Percentiles rank a stretch among this genome's conserved stretches.
Conservation (phyloP, 345 rosid species). For the Conringia planisiliqua region DNA sequence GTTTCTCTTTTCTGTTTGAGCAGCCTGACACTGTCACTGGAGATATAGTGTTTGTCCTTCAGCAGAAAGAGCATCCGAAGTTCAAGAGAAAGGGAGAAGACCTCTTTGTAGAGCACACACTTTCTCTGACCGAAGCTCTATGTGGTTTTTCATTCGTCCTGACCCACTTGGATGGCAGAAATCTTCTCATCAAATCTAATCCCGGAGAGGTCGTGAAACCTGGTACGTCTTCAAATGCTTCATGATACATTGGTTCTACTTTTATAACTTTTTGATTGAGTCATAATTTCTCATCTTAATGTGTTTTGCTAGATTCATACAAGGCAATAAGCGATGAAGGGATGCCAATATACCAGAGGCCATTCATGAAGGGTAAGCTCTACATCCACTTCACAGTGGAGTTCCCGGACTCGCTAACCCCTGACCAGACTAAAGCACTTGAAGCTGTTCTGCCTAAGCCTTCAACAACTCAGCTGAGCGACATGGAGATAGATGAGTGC, state of each 20-base stretch:
- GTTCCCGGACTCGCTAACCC: conserved; percentile 50
- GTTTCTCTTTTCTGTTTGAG: background rate
- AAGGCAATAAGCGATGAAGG: conserved; percentile 77
- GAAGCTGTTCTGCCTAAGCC: conserved; percentile 51
- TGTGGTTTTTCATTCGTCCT: conserved; percentile 81
- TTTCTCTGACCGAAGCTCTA: conserved; percentile 80
- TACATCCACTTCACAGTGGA: conserved; percentile 66
- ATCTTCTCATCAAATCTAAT: conserved; percentile 78
- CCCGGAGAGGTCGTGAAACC: conserved; percentile 91
- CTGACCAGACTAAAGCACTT: conserved; percentile 51
- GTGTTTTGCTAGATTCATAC: conserved; percentile 43
- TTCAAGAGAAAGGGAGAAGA: conserved; percentile 88
- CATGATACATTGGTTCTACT: background rate
- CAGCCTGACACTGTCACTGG: conserved; percentile 92
- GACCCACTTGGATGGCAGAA: conserved; percentile 76
- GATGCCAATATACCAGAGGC: conserved; percentile 66
- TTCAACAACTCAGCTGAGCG: conserved; percentile 42
- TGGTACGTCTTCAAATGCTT: conserved; percentile 39
- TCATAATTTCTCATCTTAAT: background rate
- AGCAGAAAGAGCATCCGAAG: conserved; percentile 83
- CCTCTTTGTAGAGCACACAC: conserved; percentile 69
- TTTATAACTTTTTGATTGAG: background rate
- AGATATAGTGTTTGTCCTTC: conserved; percentile 77
- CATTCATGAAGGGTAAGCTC: conserved; percentile 75
- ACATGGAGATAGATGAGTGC: conserved; percentile 74